Base-by-base conservation (phyloP, 768 basidiomycete genomes). In the Omphalotus guepiniiformis region DNA sequence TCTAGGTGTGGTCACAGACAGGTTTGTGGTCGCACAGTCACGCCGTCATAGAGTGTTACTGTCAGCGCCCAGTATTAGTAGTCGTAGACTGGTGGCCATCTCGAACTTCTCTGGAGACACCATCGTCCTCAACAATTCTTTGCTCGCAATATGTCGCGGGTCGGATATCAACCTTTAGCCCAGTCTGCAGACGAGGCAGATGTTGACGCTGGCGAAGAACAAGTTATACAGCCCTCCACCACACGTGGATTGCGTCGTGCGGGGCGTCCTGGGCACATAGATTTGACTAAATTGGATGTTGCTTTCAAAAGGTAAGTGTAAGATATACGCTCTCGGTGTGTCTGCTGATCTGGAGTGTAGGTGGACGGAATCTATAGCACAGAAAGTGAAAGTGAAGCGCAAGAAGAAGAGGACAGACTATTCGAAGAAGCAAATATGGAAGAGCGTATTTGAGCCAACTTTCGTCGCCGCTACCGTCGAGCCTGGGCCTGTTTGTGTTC, bases 361-460 rank as follows among this genome's bases (percentile, higher is more conserved):
- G 60, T 93, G 89, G 89, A 92, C 89, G 11, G 82, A 87, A 56
- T 85, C 84, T 45, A 91, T 93, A 55, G 84, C 89, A 1, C 83
- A 89, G 67, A 88, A 86, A 64, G 80, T 93, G 42, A 87, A 85
- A 55, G 78, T 85, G 48, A 88, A 86, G 68, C 76, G 76, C 72
- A 88, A 83, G 59, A 85, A 82, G 72, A 80, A 78, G 55, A 71
- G 72, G 13, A 73, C 79, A 32, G 79, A 79, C 48, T 74, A 81
- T 58, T 75, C 79, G 34, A 77, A 75, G 59, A 83, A 74, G 69
- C 79, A 82, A 60, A 91, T 92, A 58, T 85, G 80, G 77, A 79
- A 81, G 50, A 89, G 84, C 57, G 85, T 87, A 11, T 89, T 91
- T 53, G 88, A 88, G 46, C 88, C 85, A 32, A 70, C 75, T 39